These are phyloP conservation scores for Forsythia viridissima DNA, from an alignment of 257 asterid genomes.

Conservation along the genomic window DNA sequence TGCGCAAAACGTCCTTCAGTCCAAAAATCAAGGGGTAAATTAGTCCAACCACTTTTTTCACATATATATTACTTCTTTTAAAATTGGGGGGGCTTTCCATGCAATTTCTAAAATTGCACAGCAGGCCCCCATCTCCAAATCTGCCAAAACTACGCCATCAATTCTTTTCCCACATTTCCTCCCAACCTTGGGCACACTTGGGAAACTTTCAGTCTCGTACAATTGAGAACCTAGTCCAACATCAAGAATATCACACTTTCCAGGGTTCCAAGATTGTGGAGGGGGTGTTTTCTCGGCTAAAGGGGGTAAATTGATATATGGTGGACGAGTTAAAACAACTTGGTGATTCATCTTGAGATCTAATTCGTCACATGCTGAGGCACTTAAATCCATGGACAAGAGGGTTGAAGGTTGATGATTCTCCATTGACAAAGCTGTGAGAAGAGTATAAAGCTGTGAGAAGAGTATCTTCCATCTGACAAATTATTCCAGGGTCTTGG, in stretches of 20 bases:
- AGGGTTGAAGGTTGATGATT: slow-evolving; percentile 2
- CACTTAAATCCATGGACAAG: slow-evolving; percentile 13
- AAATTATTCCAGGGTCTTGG: not conserved
- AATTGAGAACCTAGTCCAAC: not conserved
- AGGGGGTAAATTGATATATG: slow-evolving; percentile 15
- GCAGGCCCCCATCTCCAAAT: no score
- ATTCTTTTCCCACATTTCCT: not conserved
- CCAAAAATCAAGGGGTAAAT: no score
- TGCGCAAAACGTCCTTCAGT: no score
- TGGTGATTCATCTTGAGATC: slow-evolving; percentile 18
- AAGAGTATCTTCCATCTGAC: no score
- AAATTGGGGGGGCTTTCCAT: no score
- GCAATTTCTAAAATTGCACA: no score
- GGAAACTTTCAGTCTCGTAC: not conserved
- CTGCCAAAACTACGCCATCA: no score
- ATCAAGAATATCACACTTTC: not conserved
- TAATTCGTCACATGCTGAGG: slow-evolving; percentile 12
- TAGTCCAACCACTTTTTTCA: no score
- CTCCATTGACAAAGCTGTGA: slow-evolving; percentile 11
- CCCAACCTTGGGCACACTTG: not conserved
- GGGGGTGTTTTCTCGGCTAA: not conserved
- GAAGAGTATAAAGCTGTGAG: no score
- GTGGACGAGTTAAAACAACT: slow-evolving; percentile 16
- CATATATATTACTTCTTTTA: no score
- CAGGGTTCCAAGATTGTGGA: not conserved